phyloP scores from a whole-genome alignment of 208 protist species.

The Leptomonas pyrrhocoris region DNA sequence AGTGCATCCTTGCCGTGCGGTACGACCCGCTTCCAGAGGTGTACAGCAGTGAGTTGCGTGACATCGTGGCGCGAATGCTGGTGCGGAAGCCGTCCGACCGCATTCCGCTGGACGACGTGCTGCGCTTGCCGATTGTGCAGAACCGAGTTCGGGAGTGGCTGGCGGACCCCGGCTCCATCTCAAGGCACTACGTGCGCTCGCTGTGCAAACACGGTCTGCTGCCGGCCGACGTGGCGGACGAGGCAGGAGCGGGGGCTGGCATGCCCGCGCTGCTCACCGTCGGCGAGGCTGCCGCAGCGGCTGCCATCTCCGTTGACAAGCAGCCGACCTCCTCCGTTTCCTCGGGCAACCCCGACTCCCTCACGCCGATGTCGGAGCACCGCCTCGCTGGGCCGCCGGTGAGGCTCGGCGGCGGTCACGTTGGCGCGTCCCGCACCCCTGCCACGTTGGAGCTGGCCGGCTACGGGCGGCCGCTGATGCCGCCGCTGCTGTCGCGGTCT shows the following conservation, averaged over 20 bases:
- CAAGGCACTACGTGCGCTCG: slow-evolving; percentile 69
- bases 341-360: slow-evolving; percentile 1
- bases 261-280: slow-evolving; percentile 8
- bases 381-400: neutral
- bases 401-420: neutral
- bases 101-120: slow-evolving; percentile 64
- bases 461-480: slow-evolving; percentile 8
- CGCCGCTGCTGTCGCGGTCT: slow-evolving; percentile 6
- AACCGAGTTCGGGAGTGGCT: slow-evolving; percentile 80
- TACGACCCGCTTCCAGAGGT: slow-evolving; percentile 78
- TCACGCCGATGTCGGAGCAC: slow-evolving; percentile 1
- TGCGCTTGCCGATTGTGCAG: slow-evolving; percentile 78
- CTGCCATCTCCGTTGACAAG: slow-evolving; percentile 1
- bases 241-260: slow-evolving; percentile 4
- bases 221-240: slow-evolving; percentile 40
- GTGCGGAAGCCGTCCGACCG: slow-evolving; percentile 75
- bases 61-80: slow-evolving; percentile 79
- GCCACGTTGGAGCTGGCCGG: neutral
- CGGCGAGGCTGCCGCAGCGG: slow-evolving; percentile 25
- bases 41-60: slow-evolving; percentile 77
- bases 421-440: neutral
- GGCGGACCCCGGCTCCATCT: slow-evolving; percentile 55
- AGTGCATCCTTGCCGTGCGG: slow-evolving; percentile 88
- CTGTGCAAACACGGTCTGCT: slow-evolving; percentile 71
- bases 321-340: slow-evolving; percentile 1